Base-by-base conservation (phyloP, 345 rosid genomes). In the Ricinus communis region DNA sequence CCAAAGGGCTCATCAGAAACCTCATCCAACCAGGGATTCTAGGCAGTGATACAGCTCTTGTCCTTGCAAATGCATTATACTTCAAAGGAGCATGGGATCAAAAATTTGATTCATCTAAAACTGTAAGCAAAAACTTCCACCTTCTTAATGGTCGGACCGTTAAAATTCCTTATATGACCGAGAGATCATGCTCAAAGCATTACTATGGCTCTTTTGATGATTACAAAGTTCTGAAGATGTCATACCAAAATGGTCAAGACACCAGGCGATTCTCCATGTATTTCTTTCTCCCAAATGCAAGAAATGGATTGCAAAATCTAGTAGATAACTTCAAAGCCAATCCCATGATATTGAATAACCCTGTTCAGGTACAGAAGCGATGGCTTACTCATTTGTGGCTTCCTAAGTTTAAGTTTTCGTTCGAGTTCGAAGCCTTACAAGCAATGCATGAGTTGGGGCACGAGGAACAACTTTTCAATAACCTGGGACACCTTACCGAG, bases 51-150 rank as follows among this genome's bases (percentile, higher is more conserved):
- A 78, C 78, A n/a, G 21, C 38, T 4, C 66, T 74, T 5, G 54
- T 85, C 55, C 79, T 82, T 24, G 83, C 70, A 8, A 82, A 78
- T 69, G 86, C 80, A 8, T 66, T 85, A 49, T 80, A 80, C 70
- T 82, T 82, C 70, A 82, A 78, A 78, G 84, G 80, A 22, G 43
- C 74, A 14, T 80, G 83, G 85, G 28, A 27, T 62, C 18, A 55
- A 25, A 55, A 45, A n/a, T 84, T 79, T 4, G 67, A 77, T 46
- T 28, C 47, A 8, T 74, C 66, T 1, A 63, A 49, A 51, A 74
- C 85, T 21, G 21, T 66, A 68, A 28, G 62, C 18, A 5, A 33
- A 63, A 53, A 70, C 10, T 82, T 82, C 54, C 41, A 75, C 59
- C 76, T 77, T 28, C 51, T 74, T 40, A 62, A 47, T 43, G 80